Conservation (phyloP, 2,329 filamentous ascomycete species). For the Pseudogymnoascus sp. region DNA sequence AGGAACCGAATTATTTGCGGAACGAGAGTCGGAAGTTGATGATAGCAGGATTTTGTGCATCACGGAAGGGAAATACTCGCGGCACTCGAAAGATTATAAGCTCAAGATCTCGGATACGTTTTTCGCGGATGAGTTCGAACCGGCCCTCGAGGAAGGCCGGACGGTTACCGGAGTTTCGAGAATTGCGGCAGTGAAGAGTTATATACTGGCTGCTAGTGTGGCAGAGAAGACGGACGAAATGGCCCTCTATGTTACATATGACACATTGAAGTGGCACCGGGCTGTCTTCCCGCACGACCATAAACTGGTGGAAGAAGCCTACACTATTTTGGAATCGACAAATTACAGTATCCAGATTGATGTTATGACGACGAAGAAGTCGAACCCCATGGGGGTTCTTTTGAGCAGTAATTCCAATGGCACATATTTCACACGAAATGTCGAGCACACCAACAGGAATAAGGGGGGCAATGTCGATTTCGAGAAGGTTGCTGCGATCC, state of each 20-base stretch:
- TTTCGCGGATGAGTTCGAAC: slow-evolving; percentile 68
- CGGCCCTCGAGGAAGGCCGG: slow-evolving; percentile 63
- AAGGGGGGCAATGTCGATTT: slow-evolving; percentile 74
- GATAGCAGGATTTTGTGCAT: slow-evolving; percentile 72
- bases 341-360: slow-evolving; percentile 98
- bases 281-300: slow-evolving; percentile 82
- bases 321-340: slow-evolving; percentile 90
- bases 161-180: slow-evolving; percentile 73
- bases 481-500: slow-evolving; percentile 84
- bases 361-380: slow-evolving; percentile 62
- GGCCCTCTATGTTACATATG: slow-evolving; percentile 80
- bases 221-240: slow-evolving; percentile 79
- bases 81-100: slow-evolving; percentile 64
- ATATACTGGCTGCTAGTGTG: slow-evolving; percentile 73
- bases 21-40: slow-evolving; percentile 56
- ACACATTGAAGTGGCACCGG: slow-evolving; percentile 80
- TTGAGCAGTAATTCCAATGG: slow-evolving; percentile 97
- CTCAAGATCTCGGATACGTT: slow-evolving; percentile 76
- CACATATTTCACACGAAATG: slow-evolving; percentile 87
- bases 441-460: slow-evolving; percentile 87
- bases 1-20: slow-evolving; percentile 62
- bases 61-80: slow-evolving; percentile 61
- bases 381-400: slow-evolving; percentile 71
- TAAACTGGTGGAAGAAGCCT: slow-evolving; percentile 72
- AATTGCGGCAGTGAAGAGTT: slow-evolving; percentile 77